These are phyloP conservation scores for Solanum phureja DNA, from an alignment of 257 asterid genomes.

Conservation along the genomic window DNA sequence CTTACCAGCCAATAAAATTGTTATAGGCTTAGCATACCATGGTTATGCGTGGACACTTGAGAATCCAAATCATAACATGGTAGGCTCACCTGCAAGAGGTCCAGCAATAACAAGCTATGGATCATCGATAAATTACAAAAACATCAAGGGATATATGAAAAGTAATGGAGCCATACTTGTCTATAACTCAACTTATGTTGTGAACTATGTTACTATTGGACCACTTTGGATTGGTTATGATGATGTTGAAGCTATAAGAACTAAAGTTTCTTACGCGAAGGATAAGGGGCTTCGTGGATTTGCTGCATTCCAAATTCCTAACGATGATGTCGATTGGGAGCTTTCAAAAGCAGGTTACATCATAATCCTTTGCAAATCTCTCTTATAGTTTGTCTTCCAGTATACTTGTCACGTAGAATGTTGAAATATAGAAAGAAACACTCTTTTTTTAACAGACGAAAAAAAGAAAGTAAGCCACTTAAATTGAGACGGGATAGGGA, in stretches of 20 bases:
- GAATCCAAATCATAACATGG: slow-evolving; percentile 8
- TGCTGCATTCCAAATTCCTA: slow-evolving; percentile 14
- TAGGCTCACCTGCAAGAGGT: slow-evolving; percentile 23
- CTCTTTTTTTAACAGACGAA: too few species aligned
- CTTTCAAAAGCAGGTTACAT: slow-evolving; percentile 23
- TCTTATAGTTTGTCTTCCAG: too few species aligned
- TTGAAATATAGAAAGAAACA: background rate
- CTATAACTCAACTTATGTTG: slow-evolving; percentile 25
- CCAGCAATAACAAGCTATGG: slow-evolving; percentile 17
- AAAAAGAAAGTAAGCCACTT: background rate
- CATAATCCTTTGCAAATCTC: background rate
- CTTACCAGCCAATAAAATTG: too few species aligned
- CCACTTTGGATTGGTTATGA: slow-evolving; percentile 26
- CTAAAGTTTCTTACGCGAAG: slow-evolving; percentile 30
- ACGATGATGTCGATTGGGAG: slow-evolving; percentile 13
- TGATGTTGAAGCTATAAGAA: slow-evolving; percentile 20
- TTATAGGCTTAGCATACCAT: too few species aligned
- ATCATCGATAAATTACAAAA: slow-evolving; percentile 12
- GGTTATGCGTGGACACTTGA: too few species aligned
- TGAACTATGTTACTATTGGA: slow-evolving; percentile 10
- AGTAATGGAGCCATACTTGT: slow-evolving; percentile 5
- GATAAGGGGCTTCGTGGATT: slow-evolving; percentile 22
- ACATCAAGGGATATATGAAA: slow-evolving; percentile 11
- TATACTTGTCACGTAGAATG: too few species aligned
- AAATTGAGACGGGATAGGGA: background rate